These are phyloP conservation scores for Arbutus unedo DNA, from an alignment of 148 eudicot genomes.

Conservation along the genomic window DNA sequence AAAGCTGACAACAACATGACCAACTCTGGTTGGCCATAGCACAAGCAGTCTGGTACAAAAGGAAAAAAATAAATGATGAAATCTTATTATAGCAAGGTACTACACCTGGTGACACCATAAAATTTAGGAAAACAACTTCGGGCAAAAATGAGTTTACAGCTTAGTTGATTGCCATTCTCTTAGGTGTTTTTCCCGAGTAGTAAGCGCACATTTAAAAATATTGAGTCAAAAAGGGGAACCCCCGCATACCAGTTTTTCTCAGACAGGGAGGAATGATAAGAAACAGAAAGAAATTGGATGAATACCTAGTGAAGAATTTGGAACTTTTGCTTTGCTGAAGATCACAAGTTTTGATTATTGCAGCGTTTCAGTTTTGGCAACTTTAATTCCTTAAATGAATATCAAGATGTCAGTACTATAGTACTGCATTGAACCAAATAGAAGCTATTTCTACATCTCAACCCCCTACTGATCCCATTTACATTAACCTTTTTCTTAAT, in stretches of 20 bases:
- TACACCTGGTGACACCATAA: background rate
- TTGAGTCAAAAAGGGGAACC: background rate
- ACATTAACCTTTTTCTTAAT: background rate
- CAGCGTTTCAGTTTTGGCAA: background rate
- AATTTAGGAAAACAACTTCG: background rate
- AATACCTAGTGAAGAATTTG: background rate
- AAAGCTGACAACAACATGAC: background rate
- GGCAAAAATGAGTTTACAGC: background rate
- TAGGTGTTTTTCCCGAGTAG: background rate
- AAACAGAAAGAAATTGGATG: background rate
- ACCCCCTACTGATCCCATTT: background rate
- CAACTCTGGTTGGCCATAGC: background rate
- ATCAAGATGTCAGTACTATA: background rate
- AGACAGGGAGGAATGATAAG: background rate
- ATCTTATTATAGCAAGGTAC: too few species aligned
- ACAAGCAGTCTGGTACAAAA: background rate
- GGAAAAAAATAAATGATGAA: background rate
- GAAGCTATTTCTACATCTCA: background rate
- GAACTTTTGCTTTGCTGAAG: background rate
- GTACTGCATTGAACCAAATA: background rate
- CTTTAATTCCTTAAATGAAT: background rate
- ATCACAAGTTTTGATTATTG: background rate
- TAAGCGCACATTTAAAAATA: background rate
- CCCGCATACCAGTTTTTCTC: background rate
- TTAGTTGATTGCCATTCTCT: background rate